Conservation (phyloP, 2,329 filamentous ascomycete genomes). For the Cercospora canescens region DNA sequence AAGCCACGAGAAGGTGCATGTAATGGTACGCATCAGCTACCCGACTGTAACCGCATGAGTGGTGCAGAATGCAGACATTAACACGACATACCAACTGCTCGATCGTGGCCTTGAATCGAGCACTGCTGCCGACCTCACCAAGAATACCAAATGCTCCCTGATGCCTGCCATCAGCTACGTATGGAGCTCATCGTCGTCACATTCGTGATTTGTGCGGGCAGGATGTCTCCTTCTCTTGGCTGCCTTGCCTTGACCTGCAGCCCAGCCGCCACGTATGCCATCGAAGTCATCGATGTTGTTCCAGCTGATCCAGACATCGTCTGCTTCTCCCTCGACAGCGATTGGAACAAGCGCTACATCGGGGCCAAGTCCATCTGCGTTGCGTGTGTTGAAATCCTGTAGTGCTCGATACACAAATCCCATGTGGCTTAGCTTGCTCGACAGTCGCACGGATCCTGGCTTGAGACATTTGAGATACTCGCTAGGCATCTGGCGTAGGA, state of each 20-base stretch:
- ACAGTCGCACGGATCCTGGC: slow-evolving; percentile 4
- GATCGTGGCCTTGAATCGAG: background rate
- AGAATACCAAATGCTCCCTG: background rate
- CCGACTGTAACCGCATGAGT: background rate
- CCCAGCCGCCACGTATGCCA: slow-evolving; percentile 6
- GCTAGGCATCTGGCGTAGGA: background rate
- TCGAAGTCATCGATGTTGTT: slow-evolving; percentile 5
- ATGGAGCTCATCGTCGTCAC: background rate
- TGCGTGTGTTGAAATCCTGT: slow-evolving; percentile 9
- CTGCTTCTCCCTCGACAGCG: slow-evolving; percentile 3
- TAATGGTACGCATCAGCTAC: background rate
- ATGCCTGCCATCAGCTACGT: background rate
- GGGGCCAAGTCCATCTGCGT: slow-evolving; percentile 2
- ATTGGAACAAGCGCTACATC: slow-evolving; percentile 9
- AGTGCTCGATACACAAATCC: slow-evolving; percentile 6
- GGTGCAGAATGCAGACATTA: background rate
- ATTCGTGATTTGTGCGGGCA: background rate
- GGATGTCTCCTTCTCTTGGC: slow-evolving; percentile 2
- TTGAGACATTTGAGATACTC: background rate
- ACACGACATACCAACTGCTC: background rate
- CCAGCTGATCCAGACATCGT: slow-evolving; percentile 1
- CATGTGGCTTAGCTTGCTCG: slow-evolving; percentile 2
- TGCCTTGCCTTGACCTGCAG: background rate
- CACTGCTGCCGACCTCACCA: background rate
- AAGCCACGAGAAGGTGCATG: background rate